Evolutionary conservation across 257 asterid species (phyloP).

Genomic region (Euphrasia confusa): DNA sequence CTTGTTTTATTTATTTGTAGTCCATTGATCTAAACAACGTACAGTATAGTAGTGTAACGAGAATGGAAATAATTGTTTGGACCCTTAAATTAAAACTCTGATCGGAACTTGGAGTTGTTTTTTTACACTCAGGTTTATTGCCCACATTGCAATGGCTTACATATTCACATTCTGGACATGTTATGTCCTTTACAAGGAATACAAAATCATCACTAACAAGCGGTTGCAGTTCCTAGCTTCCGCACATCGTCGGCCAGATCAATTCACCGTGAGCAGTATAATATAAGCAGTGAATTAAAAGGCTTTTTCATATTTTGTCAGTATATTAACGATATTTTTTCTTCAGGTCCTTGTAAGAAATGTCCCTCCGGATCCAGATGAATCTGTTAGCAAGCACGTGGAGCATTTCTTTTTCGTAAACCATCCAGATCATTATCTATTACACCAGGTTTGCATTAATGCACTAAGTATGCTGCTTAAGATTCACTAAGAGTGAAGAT

Average conservation of each 20-base stretch:
- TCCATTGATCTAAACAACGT: too few species aligned
- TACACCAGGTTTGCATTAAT: conserved; percentile 52
- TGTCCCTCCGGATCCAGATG: conserved; percentile 91
- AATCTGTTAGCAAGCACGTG: conserved; percentile 88
- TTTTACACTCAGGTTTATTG: conserved; percentile 56
- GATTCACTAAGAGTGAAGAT: too few species aligned
- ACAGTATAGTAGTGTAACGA: too few species aligned
- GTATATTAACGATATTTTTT: too few species aligned
- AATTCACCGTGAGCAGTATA: conserved; percentile 66
- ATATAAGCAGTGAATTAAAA: neutral
- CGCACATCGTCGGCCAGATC: conserved; percentile 79
- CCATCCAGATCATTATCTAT: conserved; percentile 76
- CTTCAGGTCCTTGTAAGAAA: conserved; percentile 90
- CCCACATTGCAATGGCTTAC: conserved; percentile 79
- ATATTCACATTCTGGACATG: conserved; percentile 82
- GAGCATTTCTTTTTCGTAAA: conserved; percentile 93
- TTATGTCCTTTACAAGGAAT: conserved; percentile 69
- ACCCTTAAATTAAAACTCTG: too few species aligned
- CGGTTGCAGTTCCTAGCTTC: conserved; percentile 87
- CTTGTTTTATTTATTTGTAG: too few species aligned
- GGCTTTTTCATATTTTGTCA: neutral
- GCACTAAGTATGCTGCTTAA: too few species aligned
- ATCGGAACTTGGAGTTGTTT: neutral
- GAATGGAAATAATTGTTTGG: too few species aligned
- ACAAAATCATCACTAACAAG: conserved; percentile 53